Conservation (phyloP, 768 basidiomycete genomes). For the Psilocybe azurescens region DNA sequence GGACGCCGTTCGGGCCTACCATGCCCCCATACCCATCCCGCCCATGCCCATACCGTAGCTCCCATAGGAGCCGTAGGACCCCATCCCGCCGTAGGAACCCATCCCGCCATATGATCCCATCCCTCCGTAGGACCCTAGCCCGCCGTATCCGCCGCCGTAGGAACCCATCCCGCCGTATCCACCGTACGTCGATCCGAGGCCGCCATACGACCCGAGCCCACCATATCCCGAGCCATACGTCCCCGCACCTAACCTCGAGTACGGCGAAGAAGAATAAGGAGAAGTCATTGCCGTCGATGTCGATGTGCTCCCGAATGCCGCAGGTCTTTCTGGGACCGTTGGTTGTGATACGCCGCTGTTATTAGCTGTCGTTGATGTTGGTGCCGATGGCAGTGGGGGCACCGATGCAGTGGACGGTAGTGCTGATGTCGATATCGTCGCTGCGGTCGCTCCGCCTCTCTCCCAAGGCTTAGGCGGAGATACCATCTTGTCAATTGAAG, state of each 20-base stretch:
- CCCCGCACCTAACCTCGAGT: slow-evolving; percentile 38
- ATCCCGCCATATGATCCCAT: slow-evolving; percentile 19
- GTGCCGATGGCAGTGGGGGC: slow-evolving; percentile 30
- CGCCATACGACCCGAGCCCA: slow-evolving; percentile 22
- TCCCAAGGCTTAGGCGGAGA: slow-evolving; percentile 95
- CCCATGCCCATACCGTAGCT: slow-evolving; percentile 37
- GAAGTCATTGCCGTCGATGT: slow-evolving; percentile 36
- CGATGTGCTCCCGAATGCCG: slow-evolving; percentile 45
- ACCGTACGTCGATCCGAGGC: background rate
- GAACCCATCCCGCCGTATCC: background rate
- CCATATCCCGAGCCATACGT: slow-evolving; percentile 20
- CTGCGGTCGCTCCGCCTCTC: slow-evolving; percentile 50
- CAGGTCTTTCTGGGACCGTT: slow-evolving; percentile 67
- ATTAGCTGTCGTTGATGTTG: slow-evolving; percentile 30
- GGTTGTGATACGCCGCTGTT: slow-evolving; percentile 30
- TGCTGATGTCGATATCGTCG: slow-evolving; percentile 27
- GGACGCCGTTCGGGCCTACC: slow-evolving; percentile 45
- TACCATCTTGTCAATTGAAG: slow-evolving; percentile 50
- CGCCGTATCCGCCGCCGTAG: slow-evolving; percentile 25
- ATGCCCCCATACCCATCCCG: background rate
- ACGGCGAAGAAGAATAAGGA: slow-evolving; percentile 50
- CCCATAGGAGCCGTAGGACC: slow-evolving; percentile 43
- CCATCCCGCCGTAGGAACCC: slow-evolving; percentile 36
- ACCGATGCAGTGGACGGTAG: no score
- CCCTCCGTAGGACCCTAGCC: no score